Conservation (phyloP, 208 protist species). For the Wallacemonas sp. region DNA sequence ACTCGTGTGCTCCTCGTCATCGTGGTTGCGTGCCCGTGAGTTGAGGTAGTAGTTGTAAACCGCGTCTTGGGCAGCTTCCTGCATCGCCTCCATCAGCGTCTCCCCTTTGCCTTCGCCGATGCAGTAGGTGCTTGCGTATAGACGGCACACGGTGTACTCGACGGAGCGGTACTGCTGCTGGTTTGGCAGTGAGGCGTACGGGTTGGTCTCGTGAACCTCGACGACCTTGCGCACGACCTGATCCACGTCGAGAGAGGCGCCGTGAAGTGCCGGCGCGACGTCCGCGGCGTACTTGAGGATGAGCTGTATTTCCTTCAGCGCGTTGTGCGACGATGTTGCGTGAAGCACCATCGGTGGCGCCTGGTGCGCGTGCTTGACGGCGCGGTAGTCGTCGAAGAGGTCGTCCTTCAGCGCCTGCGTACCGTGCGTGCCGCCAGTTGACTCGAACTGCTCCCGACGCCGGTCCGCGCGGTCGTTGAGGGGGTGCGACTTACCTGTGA, state of each 20-base stretch:
- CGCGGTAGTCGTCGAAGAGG: conserved; percentile 48
- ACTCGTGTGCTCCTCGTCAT: background rate
- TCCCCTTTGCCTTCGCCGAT: conserved; percentile 89
- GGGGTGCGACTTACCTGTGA: conserved; percentile 53
- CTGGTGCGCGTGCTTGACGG: conserved; percentile 37
- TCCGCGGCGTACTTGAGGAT: conserved; percentile 80
- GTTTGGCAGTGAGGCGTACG: conserved; percentile 65
- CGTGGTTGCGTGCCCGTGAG: background rate
- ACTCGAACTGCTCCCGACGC: conserved; percentile 72
- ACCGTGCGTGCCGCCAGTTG: conserved; percentile 76
- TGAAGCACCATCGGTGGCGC: conserved; percentile 76
- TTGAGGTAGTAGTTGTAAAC: conserved; percentile 80
- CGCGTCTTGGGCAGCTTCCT: conserved; percentile 78
- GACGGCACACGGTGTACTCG: conserved; percentile 79
- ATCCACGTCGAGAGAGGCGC: conserved; percentile 79
- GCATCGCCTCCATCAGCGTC: conserved; percentile 78
- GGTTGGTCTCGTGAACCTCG: conserved; percentile 89
- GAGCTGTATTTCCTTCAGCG: conserved; percentile 87
- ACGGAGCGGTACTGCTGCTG: conserved; percentile 82
- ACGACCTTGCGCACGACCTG: conserved; percentile 72
- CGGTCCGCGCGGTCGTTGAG: conserved; percentile 63
- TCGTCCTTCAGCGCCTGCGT: conserved; percentile 71
- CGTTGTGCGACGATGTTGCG: conserved; percentile 59
- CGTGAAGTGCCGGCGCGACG: conserved; percentile 43
- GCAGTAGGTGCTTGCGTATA: conserved; percentile 67